Percentiles rank a stretch among this genome's conserved stretches.
Evolutionary conservation across 2,329 filamentous ascomycete genomes (phyloP).

Genomic region (Verticillium albo-atrum): DNA sequence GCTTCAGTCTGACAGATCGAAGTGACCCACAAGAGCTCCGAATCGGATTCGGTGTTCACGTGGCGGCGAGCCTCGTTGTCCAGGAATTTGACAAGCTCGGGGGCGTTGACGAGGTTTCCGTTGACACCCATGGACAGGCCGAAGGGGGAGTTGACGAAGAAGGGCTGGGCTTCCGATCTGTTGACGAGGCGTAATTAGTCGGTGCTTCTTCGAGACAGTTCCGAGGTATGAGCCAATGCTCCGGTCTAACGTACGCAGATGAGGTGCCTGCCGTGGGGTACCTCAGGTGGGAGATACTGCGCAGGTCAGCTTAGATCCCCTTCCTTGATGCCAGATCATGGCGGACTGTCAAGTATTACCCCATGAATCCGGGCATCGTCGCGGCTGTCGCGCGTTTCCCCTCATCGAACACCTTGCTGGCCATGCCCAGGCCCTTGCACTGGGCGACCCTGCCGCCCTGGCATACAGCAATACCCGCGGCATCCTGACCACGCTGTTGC

Average conservation of each 20-base stretch:
- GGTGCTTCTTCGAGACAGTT: background rate
- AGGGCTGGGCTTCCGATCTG: constrained; percentile 85
- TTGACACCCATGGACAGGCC: constrained; percentile 81
- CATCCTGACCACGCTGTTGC: constrained; percentile 74
- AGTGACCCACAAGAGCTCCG: constrained; percentile 60
- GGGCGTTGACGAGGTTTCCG: constrained; percentile 78
- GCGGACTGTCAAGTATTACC: constrained; percentile 22
- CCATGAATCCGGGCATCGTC: constrained; percentile 73
- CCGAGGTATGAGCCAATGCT: background rate
- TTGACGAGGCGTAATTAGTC: constrained; percentile 25
- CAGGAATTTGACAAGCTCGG: constrained; percentile 64
- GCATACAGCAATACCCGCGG: constrained; percentile 77
- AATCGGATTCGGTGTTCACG: constrained; percentile 88
- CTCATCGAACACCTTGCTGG: constrained; percentile 77
- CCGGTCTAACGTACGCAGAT: constrained; percentile 28
- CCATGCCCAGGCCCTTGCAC: constrained; percentile 87
- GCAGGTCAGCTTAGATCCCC: background rate
- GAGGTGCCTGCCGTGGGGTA: constrained; percentile 74
- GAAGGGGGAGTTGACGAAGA: constrained; percentile 72
- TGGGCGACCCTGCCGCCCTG: constrained; percentile 78
- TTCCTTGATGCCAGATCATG: background rate
- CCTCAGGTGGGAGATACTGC: constrained; percentile 68
- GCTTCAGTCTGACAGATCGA: background rate
- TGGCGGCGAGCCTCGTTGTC: constrained; percentile 77
- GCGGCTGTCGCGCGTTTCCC: constrained; percentile 57